Conservation (phyloP, 2,329 filamentous ascomycete species). For the Penicillium sp. region DNA sequence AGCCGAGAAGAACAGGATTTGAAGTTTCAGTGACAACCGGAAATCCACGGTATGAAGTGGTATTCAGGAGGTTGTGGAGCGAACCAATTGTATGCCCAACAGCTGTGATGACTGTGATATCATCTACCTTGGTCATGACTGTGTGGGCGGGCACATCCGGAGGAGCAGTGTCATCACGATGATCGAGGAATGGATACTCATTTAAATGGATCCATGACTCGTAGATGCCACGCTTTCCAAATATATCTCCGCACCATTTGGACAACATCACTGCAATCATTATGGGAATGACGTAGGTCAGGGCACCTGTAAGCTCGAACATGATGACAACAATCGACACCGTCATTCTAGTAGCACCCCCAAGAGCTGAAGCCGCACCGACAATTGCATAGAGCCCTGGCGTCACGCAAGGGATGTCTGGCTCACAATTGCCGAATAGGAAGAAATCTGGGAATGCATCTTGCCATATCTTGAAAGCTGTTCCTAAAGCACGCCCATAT, state of each 20-base stretch:
- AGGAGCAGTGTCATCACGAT: conserved; percentile 76
- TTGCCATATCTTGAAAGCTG: conserved; percentile 88
- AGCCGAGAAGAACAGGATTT: conserved; percentile 82
- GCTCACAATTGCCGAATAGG: conserved; percentile 78
- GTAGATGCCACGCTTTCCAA: conserved; percentile 92
- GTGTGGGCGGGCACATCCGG: conserved; percentile 85
- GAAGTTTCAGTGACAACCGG: conserved; percentile 82
- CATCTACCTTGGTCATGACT: conserved; percentile 91
- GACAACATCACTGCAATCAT: conserved; percentile 99
- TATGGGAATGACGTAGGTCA: conserved; percentile 96
- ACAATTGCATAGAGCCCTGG: conserved; percentile 97
- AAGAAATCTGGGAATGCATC: conserved; percentile 76
- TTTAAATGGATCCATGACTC: conserved; percentile 98
- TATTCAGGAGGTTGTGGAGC: conserved; percentile 71
- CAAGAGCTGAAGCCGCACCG: conserved; percentile 90
- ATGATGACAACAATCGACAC: conserved; percentile 99
- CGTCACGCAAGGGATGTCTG: conserved; percentile 85
- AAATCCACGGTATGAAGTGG: conserved; percentile 85
- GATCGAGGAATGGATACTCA: conserved; percentile 93
- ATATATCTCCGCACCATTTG: conserved; percentile 97
- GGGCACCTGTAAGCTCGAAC: conserved; percentile 95
- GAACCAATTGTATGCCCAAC: conserved; percentile 84
- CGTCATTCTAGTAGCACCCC: conserved; percentile 93
- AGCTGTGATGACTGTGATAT: conserved; percentile 84
- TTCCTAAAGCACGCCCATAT: conserved; percentile 85